Base-by-base conservation (phyloP, 2,329 filamentous ascomycete species). In the Talaromyces amestolkiae region DNA sequence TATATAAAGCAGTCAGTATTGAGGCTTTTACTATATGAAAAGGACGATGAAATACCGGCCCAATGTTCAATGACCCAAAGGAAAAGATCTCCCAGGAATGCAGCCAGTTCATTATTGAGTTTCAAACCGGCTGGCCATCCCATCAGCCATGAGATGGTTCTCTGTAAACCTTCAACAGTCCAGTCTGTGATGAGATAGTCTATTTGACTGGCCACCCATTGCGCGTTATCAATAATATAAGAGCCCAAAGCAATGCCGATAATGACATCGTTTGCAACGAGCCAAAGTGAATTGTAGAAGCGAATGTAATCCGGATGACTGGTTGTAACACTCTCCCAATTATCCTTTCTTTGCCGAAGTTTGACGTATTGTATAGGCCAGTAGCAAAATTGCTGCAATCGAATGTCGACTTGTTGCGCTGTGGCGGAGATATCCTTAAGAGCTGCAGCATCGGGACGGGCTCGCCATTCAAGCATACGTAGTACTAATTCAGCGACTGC, bases 31-130 rank as follows among this genome's bases (percentile, higher is more conserved):
- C 8, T 1, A 6, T 5, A 22, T 22, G 3, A 10, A 15, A n/a
- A 13, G 7, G 35, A 35, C 5, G 33, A 51, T 13, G 17, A 81
- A 86, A 75, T 81, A 91, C 91, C 90, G 65, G 92, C 91, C 95
- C 95, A 99, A 75, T 97, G 96, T 70, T 97, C 93, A 69, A 99
- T 98, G 58, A 99, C 95, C 95, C 95, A 99, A 2, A 98, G 82
- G 74, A 99, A 99, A 3, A 99, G 81, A 73, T 98, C 94, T 68
- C 95, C 95, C 13, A 99, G 85, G 72, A 99, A 99, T n/a, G 87
- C 86, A 2, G 93, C 95, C 45, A 99, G 83, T 77, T 99, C 94
- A 63, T 88, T 93, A 75, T 99, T 99, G 43, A 99, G 85, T 78
- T 99, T 99, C 69, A 99, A 81, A 39, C 95, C 95, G 58, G 93